phyloP scores from a whole-genome alignment of 371 early-diverging fungal genomes.

The Mortierella sp. region DNA sequence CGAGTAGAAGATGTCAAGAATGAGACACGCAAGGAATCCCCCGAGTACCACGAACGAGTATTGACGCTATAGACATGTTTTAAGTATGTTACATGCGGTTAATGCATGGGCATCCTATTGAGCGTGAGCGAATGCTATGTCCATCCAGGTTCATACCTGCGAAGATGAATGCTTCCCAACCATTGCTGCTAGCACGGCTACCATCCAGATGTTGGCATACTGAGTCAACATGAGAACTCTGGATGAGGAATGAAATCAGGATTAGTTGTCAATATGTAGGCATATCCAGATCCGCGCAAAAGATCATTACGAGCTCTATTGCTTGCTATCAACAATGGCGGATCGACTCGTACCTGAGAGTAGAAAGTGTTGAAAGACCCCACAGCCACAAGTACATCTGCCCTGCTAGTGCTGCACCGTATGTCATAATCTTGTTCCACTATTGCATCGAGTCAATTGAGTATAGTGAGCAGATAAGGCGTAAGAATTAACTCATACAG shows the following conservation, averaged over 20 bases:
- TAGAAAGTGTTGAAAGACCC: constrained; percentile 45
- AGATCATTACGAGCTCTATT: neutral
- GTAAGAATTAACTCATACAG: too few species aligned
- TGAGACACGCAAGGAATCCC: constrained; percentile 40
- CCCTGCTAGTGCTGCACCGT: constrained; percentile 42
- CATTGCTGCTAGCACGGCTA: constrained; percentile 40
- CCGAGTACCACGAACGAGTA: constrained; percentile 41
- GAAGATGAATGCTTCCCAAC: constrained; percentile 40
- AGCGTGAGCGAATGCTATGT: neutral
- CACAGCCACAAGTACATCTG: constrained; percentile 54
- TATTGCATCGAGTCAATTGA: neutral
- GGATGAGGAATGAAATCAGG: neutral
- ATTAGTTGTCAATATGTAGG: neutral
- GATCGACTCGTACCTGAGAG: constrained; percentile 30
- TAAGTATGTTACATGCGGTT: neutral
- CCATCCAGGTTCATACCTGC: constrained; percentile 22
- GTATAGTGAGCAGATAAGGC: neutral
- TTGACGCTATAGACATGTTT: constrained; percentile 20
- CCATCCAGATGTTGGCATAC: constrained; percentile 57
- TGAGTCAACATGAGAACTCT: constrained; percentile 58
- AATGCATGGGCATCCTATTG: neutral
- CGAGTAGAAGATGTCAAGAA: constrained; percentile 45
- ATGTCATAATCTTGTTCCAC: constrained; percentile 51
- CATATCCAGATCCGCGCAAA: neutral
- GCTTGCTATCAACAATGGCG: neutral